phyloP scores from a whole-genome alignment of 345 rosid genomes.

The Boechera retrofracta region DNA sequence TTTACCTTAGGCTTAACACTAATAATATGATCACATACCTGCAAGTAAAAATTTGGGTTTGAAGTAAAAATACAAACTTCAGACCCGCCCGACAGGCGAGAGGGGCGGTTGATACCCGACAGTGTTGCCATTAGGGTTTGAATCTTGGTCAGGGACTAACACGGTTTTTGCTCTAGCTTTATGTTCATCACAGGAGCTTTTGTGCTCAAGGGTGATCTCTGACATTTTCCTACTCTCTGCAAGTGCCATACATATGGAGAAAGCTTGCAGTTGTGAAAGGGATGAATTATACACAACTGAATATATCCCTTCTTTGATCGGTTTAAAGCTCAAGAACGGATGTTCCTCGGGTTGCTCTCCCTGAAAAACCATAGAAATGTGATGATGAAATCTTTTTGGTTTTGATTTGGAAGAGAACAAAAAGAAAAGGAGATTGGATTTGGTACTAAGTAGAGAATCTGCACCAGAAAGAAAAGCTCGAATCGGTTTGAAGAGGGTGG shows the following conservation, averaged over 20 bases:
- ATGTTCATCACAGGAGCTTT: conserved; percentile 42
- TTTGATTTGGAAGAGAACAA: conserved; percentile 6
- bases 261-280: conserved; percentile 73
- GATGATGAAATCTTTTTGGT: conserved; percentile 19
- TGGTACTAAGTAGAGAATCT: conserved; percentile 24
- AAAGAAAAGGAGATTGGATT: not conserved
- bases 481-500: conserved; percentile 50
- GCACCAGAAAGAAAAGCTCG: conserved; percentile 69
- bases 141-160: conserved; percentile 13
- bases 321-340: conserved; percentile 64
- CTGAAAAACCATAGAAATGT: conserved; percentile 48
- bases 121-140: conserved; percentile 36
- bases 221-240: conserved; percentile 64
- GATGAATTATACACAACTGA: conserved; percentile 75
- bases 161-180: conserved; percentile 36
- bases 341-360: conserved; percentile 57
- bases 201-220: conserved; percentile 43
- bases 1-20: conserved; percentile 38
- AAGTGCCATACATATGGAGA: conserved; percentile 73
- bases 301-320: conserved; percentile 74
- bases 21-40: conserved; percentile 31
- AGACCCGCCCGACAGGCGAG: conserved; percentile 77
- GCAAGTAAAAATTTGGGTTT: conserved; percentile 39
- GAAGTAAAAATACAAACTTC: conserved; percentile 49
- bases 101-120: conserved; percentile 55